Conservation (phyloP, 768 basidiomycete genomes). For the Lentinus tigrinus region DNA sequence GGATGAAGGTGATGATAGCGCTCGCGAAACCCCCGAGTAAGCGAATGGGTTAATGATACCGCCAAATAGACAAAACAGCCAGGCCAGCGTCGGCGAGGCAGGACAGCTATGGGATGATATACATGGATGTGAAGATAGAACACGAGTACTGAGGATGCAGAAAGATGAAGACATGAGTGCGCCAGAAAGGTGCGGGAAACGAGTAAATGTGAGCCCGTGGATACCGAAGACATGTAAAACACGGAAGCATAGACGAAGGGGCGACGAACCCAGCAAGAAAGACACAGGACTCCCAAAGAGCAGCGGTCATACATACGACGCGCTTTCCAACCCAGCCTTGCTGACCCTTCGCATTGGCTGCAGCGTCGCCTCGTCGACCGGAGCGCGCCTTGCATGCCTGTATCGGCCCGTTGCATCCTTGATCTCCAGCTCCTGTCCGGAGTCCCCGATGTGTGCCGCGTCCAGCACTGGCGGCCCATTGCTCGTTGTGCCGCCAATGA, state of each 20-base stretch:
- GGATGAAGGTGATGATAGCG: too few species aligned
- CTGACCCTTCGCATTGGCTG: constrained; percentile 89
- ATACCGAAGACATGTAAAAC: too few species aligned
- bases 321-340: constrained; percentile 88
- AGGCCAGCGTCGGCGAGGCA: neutral
- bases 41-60: constrained; percentile 9
- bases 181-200: neutral
- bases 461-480: constrained; percentile 26
- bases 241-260: too few species aligned
- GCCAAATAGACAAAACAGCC: neutral
- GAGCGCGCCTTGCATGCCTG: constrained; percentile 81
- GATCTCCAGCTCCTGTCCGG: constrained; percentile 84
- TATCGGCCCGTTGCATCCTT: constrained; percentile 84
- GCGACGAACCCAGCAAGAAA: neutral
- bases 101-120: neutral
- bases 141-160: neutral
- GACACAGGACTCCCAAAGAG: neutral
- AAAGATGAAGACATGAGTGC: too few species aligned
- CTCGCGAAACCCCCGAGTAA: too few species aligned
- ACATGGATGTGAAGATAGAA: neutral
- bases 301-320: constrained; percentile 19
- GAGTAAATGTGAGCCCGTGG: too few species aligned
- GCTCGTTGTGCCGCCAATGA: neutral
- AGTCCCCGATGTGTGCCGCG: constrained; percentile 53
- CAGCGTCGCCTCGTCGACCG: constrained; percentile 83